A percentile compares a stretch with the other conserved stretches of the same genome.
These are phyloP conservation scores for Neonothopanus nambi DNA, from an alignment of 1,284 basidiomycete genomes.

Conservation along the genomic window DNA sequence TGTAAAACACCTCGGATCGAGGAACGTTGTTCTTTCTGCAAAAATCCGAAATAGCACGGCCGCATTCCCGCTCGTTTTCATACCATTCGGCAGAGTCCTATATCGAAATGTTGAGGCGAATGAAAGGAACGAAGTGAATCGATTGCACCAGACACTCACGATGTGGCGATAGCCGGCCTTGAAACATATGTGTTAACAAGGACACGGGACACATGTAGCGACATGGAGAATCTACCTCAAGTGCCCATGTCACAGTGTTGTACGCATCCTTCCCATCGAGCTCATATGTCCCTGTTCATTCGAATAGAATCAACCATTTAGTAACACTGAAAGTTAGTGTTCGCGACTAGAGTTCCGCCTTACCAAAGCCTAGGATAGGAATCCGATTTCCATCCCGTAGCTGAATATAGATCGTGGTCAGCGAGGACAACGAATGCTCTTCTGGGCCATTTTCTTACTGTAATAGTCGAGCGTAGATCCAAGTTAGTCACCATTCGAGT, in stretches of 20 bases:
- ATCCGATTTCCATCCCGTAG: slow-evolving; percentile 63
- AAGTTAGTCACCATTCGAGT: neutral
- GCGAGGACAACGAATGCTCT: neutral
- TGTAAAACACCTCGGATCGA: slow-evolving; percentile 64
- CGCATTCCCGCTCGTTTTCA: slow-evolving; percentile 66
- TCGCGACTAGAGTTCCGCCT: slow-evolving; percentile 18
- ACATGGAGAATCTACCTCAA: slow-evolving; percentile 45
- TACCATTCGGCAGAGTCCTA: slow-evolving; percentile 68
- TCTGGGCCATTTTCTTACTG: neutral
- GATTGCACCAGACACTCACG: slow-evolving; percentile 39
- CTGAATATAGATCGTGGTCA: slow-evolving; percentile 29
- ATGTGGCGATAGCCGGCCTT: slow-evolving; percentile 69
- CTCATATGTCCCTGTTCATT: slow-evolving; percentile 60
- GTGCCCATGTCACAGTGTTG: slow-evolving; percentile 57
- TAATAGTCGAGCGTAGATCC: neutral
- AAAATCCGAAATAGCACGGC: slow-evolving; percentile 61
- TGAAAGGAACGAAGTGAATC: slow-evolving; percentile 1
- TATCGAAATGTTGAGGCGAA: slow-evolving; percentile 16
- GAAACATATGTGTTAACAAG: neutral
- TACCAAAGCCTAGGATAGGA: slow-evolving; percentile 67
- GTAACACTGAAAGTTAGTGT: slow-evolving; percentile 10
- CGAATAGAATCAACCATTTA: slow-evolving; percentile 12
- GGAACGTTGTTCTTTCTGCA: slow-evolving; percentile 44
- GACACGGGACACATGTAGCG: neutral
- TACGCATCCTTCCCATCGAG: slow-evolving; percentile 59